Percentiles rank a stretch among this genome's conserved stretches.
These are phyloP conservation scores for Pachysolen tannophilus DNA, from an alignment of 805 yeast species.

Conservation along the genomic window DNA sequence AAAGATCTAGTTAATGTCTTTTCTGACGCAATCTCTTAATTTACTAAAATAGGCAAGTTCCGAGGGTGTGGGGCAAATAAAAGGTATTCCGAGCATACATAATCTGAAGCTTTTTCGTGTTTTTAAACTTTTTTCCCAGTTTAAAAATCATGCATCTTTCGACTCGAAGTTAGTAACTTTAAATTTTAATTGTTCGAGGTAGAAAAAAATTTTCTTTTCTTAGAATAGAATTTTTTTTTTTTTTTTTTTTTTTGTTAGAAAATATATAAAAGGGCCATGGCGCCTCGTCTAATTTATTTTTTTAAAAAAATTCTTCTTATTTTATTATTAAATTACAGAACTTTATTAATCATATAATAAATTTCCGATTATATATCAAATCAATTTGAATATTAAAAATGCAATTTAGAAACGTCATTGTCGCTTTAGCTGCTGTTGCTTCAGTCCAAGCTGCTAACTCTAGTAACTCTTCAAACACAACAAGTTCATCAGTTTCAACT, in stretches of 20 bases:
- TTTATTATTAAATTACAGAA: background rate
- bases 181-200: background rate
- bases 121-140: too few species aligned
- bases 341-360: conserved; percentile 1
- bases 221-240: background rate
- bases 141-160: too few species aligned
- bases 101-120: too few species aligned
- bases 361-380: background rate
- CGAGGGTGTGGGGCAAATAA: too few species aligned
- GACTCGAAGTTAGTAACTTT: too few species aligned
- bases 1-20: too few species aligned
- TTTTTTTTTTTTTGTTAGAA: background rate
- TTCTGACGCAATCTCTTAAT: too few species aligned
- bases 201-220: background rate
- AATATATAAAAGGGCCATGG: conserved; percentile 2
- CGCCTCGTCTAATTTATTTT: background rate
- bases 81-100: too few species aligned
- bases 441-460: conserved; percentile 56
- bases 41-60: too few species aligned
- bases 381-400: conserved; percentile 26
- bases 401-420: conserved; percentile 66
- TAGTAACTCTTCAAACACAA: conserved; percentile 35
- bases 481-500: conserved; percentile 33
- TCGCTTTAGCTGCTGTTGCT: conserved; percentile 63
- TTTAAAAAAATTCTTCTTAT: background rate